Conservation (phyloP, 805 yeast genomes). For the Pichia scutulata region DNA sequence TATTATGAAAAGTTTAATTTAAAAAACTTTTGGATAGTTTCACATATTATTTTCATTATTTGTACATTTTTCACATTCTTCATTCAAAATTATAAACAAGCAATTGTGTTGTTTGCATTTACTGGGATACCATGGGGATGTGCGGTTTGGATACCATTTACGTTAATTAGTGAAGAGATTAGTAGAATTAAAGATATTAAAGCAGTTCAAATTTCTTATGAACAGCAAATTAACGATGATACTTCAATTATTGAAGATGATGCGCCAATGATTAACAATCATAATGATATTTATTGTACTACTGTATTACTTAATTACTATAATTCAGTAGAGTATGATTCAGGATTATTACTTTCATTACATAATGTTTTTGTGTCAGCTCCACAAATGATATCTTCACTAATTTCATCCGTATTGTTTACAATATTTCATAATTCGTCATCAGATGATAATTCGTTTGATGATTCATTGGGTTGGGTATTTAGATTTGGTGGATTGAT, state of each 20-base stretch:
- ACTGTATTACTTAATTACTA: constrained; percentile 23
- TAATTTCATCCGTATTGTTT: constrained; percentile 41
- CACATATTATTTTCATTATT: constrained; percentile 43
- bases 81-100: constrained; percentile 33
- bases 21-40: constrained; percentile 39
- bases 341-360: constrained; percentile 49
- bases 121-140: constrained; percentile 60
- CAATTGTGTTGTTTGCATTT: constrained; percentile 42
- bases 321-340: constrained; percentile 41
- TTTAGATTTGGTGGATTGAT: constrained; percentile 49
- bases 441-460: constrained; percentile 23
- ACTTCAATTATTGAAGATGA: constrained; percentile 4
- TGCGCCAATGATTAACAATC: constrained; percentile 2
- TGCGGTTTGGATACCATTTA: constrained; percentile 63
- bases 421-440: constrained; percentile 25
- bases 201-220: constrained; percentile 22
- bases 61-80: constrained; percentile 43
- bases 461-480: constrained; percentile 47
- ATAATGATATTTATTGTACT: constrained; percentile 15
- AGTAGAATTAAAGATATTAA: constrained; percentile 44
- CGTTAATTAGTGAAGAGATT: constrained; percentile 50
- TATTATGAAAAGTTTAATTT: constrained; percentile 19
- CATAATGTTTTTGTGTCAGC: constrained; percentile 52
- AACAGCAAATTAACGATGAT: constrained; percentile 9
- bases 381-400: constrained; percentile 48